phyloP scores from a whole-genome alignment of 139 green algal genomes.

The Ostreobium quekettii region DNA sequence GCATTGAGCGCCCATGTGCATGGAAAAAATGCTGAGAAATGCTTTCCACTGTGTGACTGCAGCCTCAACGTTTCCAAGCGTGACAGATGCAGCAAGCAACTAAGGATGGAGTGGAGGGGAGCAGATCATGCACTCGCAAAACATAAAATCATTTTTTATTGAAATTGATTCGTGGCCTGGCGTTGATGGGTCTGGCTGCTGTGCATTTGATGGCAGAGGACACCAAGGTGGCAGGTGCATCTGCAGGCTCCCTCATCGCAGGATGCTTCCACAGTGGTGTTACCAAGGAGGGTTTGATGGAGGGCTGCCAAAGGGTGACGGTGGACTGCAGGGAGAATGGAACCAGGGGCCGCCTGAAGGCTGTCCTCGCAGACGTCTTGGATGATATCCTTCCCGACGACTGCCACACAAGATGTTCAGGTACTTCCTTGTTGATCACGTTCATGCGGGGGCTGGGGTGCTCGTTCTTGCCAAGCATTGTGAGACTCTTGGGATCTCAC shows the following conservation, averaged over 20 bases:
- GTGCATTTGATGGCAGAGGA: not conserved
- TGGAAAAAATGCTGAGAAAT: no score
- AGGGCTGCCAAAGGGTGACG: constrained; percentile 28
- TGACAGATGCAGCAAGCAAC: no score
- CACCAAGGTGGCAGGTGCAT: constrained; percentile 52
- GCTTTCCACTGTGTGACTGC: no score
- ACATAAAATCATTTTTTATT: no score
- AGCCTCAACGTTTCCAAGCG: no score
- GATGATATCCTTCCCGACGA: constrained; percentile 23
- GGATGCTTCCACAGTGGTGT: constrained; percentile 52
- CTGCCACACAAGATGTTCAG: constrained; percentile 24
- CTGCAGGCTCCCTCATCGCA: constrained; percentile 66
- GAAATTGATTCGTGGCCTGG: no score
- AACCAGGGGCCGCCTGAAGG: constrained; percentile 31
- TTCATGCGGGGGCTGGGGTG: not conserved
- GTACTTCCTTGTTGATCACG: no score
- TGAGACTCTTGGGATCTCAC: no score
- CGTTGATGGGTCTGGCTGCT: not conserved
- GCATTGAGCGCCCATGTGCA: no score
- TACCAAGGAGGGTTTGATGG: constrained; percentile 21
- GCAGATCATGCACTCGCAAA: no score
- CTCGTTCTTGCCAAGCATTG: no score
- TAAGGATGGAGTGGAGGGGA: no score
- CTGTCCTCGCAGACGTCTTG: constrained; percentile 20
- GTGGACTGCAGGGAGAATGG: constrained; percentile 24